Evolutionary conservation across 202 grass and related monocot species (phyloP).

Genomic region (Schoenoplectus tabernaemontani): DNA sequence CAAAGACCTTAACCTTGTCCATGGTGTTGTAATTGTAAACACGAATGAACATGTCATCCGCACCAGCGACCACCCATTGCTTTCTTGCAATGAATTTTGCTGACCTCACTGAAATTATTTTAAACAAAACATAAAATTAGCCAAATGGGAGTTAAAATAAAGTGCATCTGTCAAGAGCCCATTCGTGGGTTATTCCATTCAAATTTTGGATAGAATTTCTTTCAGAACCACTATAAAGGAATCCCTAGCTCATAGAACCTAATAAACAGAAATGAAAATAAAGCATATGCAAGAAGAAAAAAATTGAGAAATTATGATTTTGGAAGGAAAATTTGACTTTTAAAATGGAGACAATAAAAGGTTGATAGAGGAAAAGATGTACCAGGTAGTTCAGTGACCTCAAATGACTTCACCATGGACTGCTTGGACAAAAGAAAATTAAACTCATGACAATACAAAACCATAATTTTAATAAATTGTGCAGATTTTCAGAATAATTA

Average conservation of each 20-base stretch:
- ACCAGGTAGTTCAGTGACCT: slow-evolving; percentile 91
- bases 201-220: slow-evolving; percentile 10
- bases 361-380: slow-evolving; percentile 15
- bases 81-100: slow-evolving; percentile 91
- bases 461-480: slow-evolving; percentile 1
- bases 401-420: slow-evolving; percentile 98
- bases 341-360: slow-evolving; percentile 4
- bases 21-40: slow-evolving; percentile 96
- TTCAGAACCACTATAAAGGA: neutral
- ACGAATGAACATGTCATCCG: slow-evolving; percentile 88
- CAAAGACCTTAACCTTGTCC: slow-evolving; percentile 94
- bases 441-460: slow-evolving; percentile 13
- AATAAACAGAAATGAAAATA: neutral
- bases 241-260: neutral
- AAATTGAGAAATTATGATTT: neutral
- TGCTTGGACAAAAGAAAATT: slow-evolving; percentile 38
- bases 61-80: slow-evolving; percentile 98
- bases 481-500: slow-evolving; percentile 12
- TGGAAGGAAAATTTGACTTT: neutral
- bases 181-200: neutral
- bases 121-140: slow-evolving; percentile 20
- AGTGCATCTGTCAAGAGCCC: neutral
- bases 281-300: neutral
- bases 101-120: slow-evolving; percentile 70
- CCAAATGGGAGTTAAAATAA: neutral